Base-by-base conservation (phyloP, 192 early-diverging fungal genomes). In the Mortierella alpina region DNA sequence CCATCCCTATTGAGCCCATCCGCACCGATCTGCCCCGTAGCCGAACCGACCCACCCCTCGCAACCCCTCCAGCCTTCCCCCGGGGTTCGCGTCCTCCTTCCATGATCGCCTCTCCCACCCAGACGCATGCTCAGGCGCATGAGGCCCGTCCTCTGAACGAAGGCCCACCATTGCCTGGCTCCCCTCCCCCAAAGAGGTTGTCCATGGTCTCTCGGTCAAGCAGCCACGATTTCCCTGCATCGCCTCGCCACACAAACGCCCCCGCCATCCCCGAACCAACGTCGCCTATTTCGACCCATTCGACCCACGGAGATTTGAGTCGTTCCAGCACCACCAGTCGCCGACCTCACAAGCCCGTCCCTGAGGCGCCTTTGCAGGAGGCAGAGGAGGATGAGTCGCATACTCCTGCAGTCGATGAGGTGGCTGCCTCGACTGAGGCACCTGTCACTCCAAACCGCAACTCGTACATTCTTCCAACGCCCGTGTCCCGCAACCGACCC, bases 21-120 rank as follows among this genome's bases (percentile, higher is more conserved):
- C 68, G 23, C 44, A 18, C 51, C 10, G 77, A 80, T 22, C 59
- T 65, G 6, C 31, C 31, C 18, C 69, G 60, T 11, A 17, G 22
- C 13, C 67, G 69, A n/a, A 68, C 77, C 11, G 68, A 71, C 15
- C 15, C 53, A 8, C 76, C 77, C 2, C 11, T 68, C 45, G 70
- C 70, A 17, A 72, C 77, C 10, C 77, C 70, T 23, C 70, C 77
- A 42, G 31, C 77, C 7, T 7, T 68, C 48, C 70, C 70, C 51
- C 70, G 77, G 8, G 51, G 61, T 42, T 72, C 77, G 13, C 77
- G 77, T 39, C 77, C 77, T 59, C 59, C 77, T 1, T 80, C 77
- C 5, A 80, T 80, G 77, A 68, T 80, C 46, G 59, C 49, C 6
- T 80, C 77, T 2, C 77, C 77, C 42, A 47, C 60, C 0, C 48